Conservation (phyloP, 441 rosid genomes). For the Pelargonium australe region DNA sequence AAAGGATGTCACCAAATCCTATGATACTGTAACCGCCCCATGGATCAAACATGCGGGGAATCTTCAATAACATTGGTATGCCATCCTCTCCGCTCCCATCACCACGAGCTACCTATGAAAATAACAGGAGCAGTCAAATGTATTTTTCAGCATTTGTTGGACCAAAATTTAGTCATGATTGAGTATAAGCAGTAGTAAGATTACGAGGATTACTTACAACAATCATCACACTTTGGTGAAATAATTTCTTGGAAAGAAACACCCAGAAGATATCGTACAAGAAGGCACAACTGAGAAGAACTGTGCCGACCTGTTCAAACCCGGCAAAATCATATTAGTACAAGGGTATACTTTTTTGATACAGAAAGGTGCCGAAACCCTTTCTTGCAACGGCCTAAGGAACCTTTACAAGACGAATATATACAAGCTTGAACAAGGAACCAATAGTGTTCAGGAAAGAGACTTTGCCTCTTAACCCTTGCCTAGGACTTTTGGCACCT, state of each 20-base stretch:
- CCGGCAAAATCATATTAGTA: not conserved
- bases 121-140: too few relatives aligned
- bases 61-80: conserved; percentile 67
- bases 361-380: too few relatives aligned
- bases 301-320: conserved; percentile 63
- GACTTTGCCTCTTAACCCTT: too few relatives aligned
- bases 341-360: too few relatives aligned
- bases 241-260: conserved; percentile 68
- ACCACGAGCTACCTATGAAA: conserved; percentile 64
- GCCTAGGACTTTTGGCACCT: too few relatives aligned
- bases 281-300: conserved; percentile 84
- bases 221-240: conserved; percentile 88
- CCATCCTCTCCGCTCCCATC: conserved; percentile 76
- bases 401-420: too few relatives aligned
- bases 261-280: conserved; percentile 93
- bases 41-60: conserved; percentile 73
- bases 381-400: too few relatives aligned
- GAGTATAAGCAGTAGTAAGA: too few relatives aligned
- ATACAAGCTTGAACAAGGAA: too few relatives aligned
- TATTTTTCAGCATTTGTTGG: too few relatives aligned
- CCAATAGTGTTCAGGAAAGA: too few relatives aligned
- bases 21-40: conserved; percentile 82
- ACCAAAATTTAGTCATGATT: too few relatives aligned
- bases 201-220: conserved; percentile 46
- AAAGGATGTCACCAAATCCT: conserved; percentile 69